A percentile compares a stretch with the other conserved stretches of the same genome.
These are phyloP conservation scores for Calocera viscosa DNA, from an alignment of 768 basidiomycete genomes.

Conservation along the genomic window DNA sequence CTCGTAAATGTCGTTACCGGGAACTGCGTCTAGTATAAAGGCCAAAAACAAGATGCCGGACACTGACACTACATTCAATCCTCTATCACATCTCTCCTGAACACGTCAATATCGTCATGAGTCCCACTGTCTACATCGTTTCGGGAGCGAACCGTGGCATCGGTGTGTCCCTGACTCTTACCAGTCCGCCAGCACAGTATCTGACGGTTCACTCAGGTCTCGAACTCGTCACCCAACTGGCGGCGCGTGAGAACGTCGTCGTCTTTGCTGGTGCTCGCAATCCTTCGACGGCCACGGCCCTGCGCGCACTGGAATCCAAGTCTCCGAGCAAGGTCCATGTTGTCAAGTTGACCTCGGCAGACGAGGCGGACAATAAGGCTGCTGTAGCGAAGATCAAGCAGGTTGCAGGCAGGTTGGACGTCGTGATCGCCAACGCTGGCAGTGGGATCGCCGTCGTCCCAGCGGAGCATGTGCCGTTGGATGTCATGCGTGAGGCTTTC, in stretches of 20 bases:
- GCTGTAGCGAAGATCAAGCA: slow-evolving; percentile 13
- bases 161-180: not conserved
- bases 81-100: too few species aligned
- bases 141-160: slow-evolving; percentile 17
- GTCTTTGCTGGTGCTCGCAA: slow-evolving; percentile 18
- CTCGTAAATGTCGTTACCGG: too few species aligned
- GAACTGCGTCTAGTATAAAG: too few species aligned
- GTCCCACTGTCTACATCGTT: slow-evolving; percentile 6
- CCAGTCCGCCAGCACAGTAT: slow-evolving; percentile 10
- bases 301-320: slow-evolving; percentile 11
- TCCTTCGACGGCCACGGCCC: slow-evolving; percentile 7
- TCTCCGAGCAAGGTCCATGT: slow-evolving; percentile 10
- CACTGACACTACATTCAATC: too few species aligned
- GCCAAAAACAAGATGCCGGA: too few species aligned
- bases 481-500: not conserved
- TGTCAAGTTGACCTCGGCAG: slow-evolving; percentile 14
- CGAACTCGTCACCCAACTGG: slow-evolving; percentile 10
- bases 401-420: slow-evolving; percentile 16
- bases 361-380: slow-evolving; percentile 14
- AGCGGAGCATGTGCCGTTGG: not conserved
- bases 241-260: slow-evolving; percentile 5
- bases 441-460: not conserved
- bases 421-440: slow-evolving; percentile 21
- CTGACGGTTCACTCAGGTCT: not conserved
- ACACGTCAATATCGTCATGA: too few species aligned